Evolutionary conservation across 1,284 basidiomycete genomes (phyloP), one percentile per base, ranked within the genome.

Genomic region (Cutaneotrichosporon cutaneum): DNA sequence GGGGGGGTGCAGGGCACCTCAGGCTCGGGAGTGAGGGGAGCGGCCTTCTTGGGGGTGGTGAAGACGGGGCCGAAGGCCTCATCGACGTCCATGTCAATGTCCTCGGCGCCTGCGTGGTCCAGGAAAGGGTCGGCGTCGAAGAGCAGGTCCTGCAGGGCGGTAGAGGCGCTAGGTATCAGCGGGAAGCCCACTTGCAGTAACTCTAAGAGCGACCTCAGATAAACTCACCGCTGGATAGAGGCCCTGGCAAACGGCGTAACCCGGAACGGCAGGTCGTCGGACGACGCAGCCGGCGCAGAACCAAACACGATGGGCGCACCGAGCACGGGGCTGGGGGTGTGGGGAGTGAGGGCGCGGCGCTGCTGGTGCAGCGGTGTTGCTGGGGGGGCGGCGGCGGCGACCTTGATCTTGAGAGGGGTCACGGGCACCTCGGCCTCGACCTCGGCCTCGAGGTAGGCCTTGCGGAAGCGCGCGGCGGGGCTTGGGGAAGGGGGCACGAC

Each of bases 91-190:
- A 51, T 51, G 26, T 51, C 48, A 9, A 24, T 47, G 45, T 47
- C 45, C 22, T 24, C 45, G 1, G 13, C 27, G 26, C 26, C 24
- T n/a, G 13, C 22, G 16, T 22, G 35, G 10, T 54, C 52, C 3
- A 39, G 21, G 33, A 54, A 54, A 9, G 52, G 52, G 22, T 54
- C 52, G 13, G 33, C 24, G 14, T 54, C 52, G 22, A 54, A 35
- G 22, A 54, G 52, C 2, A 39, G 33, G 22, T 39, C 35, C 33
- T 54, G 52, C 5, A 54, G 33, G 21, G 52, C 52, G 35, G n/a
- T 42, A 21, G 52, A 54, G 21, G 52, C 52, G 26, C 52, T 54
- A 18, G 45, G 32, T 39, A 18, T 54, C 22, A 54, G 52, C 52
- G 18, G n/a, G n/a, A 53, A 18, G 45, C 3, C 18, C n/a, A n/a